Base-by-base conservation (phyloP, 2,329 filamentous ascomycete genomes). In the Scytalidium lignicola region DNA sequence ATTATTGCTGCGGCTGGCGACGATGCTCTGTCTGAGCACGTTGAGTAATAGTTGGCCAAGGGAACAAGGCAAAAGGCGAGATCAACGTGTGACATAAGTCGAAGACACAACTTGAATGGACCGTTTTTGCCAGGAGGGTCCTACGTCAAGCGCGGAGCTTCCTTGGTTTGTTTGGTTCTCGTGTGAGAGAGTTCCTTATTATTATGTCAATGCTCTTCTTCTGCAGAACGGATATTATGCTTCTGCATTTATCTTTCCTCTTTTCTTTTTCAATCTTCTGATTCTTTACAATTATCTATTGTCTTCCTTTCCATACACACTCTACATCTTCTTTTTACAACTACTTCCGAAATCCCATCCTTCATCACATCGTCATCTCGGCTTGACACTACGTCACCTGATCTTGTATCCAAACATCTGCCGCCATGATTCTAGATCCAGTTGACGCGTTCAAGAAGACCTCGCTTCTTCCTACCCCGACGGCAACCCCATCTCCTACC, bases 391-490 rank as follows among this genome's bases (percentile, higher is more conserved):
- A 28, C 20, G n/a, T 18, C 15, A n/a, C 32, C 32, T 37, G 32
- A 37, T n/a, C 32, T 23, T 19, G 23, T 17, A 22, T n/a, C 43
- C 10, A 48, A 13, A n/a, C 10, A 22, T 44, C 39, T 45, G 47
- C 28, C 47, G 59, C 44, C 21, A 64, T 64, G 59, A 55, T 64
- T 48, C 45, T 48, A 20, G 52, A 62, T 44, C 59, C 61, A 17
- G 47, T 57, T 26, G 56, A 60, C 29, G 55, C 51, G n/a, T 54
- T 62, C 44, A 54, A 55, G 39, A 54, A 51, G 46, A 59, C 54
- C 15, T 54, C 58, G 32, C 3, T 56, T 49, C 18, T 49, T 55
- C 32, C 56, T 51, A 41, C 48, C 17, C 13, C 48, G 32, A 49
- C 48, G 22, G 20, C 43, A 9, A 49, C 51, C 12, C 29, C 47